Evolutionary conservation across 208 protist species (phyloP), one percentile per base, ranked within the genome.

Genomic region (Kentomonas sorsogonicus): DNA sequence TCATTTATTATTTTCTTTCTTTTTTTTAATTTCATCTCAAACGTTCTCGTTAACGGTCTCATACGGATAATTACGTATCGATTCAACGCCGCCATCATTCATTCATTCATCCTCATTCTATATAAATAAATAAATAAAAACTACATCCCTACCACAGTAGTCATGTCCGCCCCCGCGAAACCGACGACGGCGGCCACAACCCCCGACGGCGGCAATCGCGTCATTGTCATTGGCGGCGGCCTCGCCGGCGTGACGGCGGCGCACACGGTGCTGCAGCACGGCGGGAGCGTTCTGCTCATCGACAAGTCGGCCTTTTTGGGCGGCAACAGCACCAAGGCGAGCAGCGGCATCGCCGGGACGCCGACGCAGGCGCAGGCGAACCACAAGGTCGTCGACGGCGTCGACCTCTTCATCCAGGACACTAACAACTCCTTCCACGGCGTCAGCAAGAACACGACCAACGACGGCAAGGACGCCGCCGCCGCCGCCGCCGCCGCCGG

Each of bases 321-420:
- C 26, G 79, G 79, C 29, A 91, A 91, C 77, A 81, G 86, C 45
- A 86, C 86, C 33, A 98, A 98, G 73, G 94, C 96, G 2, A 84
- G 87, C 7, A 94, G 77, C 25, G 94, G 96, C 34, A 97, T 97
- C 43, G 95, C 95, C 33, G 91, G 78, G 7, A 79, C 75, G 7
- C 54, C 44, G 0, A 96, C 94, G 10, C 68, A 79, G 39, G 80
- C 83, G 25, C 91, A 97, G 78, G 65, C 74, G 39, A 47, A 69
- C 45, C 48, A 56, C 23, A 52, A 60, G 1, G 63, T 87, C 11
- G 54, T 83, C 13, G 94, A 98, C 60, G 72, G 69, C 16, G 71
- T 79, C n/a, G 40, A 55, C 29, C 29, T 70, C 3, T 87, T 91
- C 51, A 61, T 61, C 0, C 60, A 68, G 22, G 83, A 91, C 68